Conservation (phyloP, 345 rosid genomes). For the Eucalyptus pauciflora region DNA sequence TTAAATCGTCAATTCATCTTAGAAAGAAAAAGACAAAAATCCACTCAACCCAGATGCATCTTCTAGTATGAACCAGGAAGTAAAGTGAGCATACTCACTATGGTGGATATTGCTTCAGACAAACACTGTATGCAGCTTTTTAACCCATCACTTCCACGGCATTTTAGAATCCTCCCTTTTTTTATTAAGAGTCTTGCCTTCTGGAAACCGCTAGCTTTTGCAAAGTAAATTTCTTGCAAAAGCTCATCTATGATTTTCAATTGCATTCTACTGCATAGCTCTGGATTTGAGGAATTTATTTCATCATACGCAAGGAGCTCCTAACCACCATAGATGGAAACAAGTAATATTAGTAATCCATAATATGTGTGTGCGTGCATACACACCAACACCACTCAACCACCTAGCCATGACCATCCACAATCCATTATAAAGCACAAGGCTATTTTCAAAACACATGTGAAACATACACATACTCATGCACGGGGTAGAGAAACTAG, state of each 20-base stretch:
- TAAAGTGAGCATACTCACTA: slow-evolving; percentile 22
- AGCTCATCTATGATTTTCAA: slow-evolving; percentile 39
- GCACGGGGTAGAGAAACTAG: background rate
- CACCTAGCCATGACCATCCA: background rate
- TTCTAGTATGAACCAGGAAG: background rate
- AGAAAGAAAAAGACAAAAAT: background rate
- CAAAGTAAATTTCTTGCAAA: slow-evolving; percentile 31
- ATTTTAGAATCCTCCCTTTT: slow-evolving; percentile 47
- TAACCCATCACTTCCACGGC: slow-evolving; percentile 38
- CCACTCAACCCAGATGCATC: background rate
- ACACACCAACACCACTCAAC: background rate
- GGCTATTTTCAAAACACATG: background rate
- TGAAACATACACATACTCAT: background rate
- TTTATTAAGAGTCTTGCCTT: slow-evolving; percentile 53
- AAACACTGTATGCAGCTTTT: slow-evolving; percentile 41
- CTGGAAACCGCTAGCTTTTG: slow-evolving; percentile 16
- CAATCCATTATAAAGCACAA: background rate
- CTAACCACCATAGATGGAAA: slow-evolving; percentile 20
- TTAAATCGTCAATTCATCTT: background rate
- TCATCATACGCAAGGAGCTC: slow-evolving; percentile 72
- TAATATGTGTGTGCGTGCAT: background rate
- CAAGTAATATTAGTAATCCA: background rate
- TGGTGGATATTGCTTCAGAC: slow-evolving; percentile 56
- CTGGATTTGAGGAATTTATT: slow-evolving; percentile 27
- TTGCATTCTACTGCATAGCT: slow-evolving; percentile 45